These are phyloP conservation scores for Lactifluus echinatus DNA, from an alignment of 768 basidiomycete species.

Conservation along the genomic window DNA sequence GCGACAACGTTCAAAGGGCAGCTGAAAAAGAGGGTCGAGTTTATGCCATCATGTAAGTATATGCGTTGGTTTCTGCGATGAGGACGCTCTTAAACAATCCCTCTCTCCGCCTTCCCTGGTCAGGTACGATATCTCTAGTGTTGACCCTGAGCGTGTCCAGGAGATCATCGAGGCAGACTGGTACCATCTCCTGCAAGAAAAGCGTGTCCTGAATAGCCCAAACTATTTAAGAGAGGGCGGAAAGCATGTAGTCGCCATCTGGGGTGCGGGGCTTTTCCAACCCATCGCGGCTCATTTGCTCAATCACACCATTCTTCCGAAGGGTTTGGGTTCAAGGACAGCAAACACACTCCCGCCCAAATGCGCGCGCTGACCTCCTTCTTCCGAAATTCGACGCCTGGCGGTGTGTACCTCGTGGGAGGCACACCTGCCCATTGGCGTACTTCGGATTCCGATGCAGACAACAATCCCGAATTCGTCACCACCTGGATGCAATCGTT, in stretches of 20 bases:
- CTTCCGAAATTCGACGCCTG: conserved; percentile 54
- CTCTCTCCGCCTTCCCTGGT: background rate
- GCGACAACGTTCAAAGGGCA: conserved; percentile 61
- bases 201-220: conserved; percentile 58
- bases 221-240: conserved; percentile 65
- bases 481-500: conserved; percentile 70
- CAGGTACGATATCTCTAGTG: conserved; percentile 81
- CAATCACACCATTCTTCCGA: background rate
- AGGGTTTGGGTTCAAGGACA: conserved; percentile 63
- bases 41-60: conserved; percentile 72
- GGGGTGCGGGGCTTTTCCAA: conserved; percentile 38
- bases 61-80: background rate
- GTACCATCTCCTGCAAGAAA: conserved; percentile 55
- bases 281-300: background rate
- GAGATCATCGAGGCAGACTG: conserved; percentile 63
- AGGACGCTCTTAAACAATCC: background rate
- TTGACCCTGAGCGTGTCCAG: conserved; percentile 62
- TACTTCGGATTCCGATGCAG: conserved; percentile 58
- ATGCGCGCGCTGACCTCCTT: conserved; percentile 47
- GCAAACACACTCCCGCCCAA: conserved; percentile 52
- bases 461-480: conserved; percentile 55
- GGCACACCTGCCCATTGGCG: conserved; percentile 73
- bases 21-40: conserved; percentile 76
- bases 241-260: conserved; percentile 62
- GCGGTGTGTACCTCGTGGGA: conserved; percentile 66